Percentiles rank a stretch among this genome's conserved stretches.
Evolutionary conservation across 371 early-diverging fungal genomes (phyloP).

Genomic region (Basidiobolus meristosporus): DNA sequence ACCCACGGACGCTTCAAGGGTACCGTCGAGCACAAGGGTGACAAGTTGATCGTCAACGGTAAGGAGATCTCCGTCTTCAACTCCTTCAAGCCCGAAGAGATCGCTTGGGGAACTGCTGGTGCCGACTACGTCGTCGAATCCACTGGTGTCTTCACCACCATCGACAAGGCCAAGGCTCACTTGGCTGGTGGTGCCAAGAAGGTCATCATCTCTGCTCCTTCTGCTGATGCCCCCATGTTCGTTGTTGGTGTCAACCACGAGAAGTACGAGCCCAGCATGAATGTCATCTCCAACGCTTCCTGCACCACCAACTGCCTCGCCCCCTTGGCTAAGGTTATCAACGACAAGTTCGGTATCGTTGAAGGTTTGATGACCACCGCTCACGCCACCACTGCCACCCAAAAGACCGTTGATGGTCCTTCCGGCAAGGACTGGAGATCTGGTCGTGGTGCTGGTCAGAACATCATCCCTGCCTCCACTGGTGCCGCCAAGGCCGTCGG

Average conservation of each 20-base stretch:
- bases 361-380: conserved; percentile 92
- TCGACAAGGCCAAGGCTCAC: conserved; percentile 77
- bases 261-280: conserved; percentile 64
- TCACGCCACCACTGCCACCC: conserved; percentile 97
- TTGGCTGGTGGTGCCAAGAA: conserved; percentile 89
- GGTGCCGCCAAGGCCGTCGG: conserved; percentile 99
- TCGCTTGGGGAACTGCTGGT: conserved; percentile 77
- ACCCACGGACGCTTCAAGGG: conserved; percentile 89
- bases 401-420: conserved; percentile 98
- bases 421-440: conserved; percentile 94
- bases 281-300: conserved; percentile 95
- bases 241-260: conserved; percentile 90
- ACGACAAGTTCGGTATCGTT: no score
- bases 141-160: conserved; percentile 94
- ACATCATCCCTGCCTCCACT: conserved; percentile 99
- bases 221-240: conserved; percentile 74
- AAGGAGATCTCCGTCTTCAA: conserved; percentile 50
- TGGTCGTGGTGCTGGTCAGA: conserved; percentile 91
- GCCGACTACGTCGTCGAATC: conserved; percentile 97
- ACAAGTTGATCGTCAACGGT: no score
- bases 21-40: conserved; percentile 48
- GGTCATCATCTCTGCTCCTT: no score
- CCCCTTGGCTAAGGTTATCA: conserved; percentile 93
- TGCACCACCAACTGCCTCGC: conserved; percentile 99
- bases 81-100: conserved; percentile 61